phyloP scores from a whole-genome alignment of 192 early-diverging fungal species.

The Dissophora ornata region DNA sequence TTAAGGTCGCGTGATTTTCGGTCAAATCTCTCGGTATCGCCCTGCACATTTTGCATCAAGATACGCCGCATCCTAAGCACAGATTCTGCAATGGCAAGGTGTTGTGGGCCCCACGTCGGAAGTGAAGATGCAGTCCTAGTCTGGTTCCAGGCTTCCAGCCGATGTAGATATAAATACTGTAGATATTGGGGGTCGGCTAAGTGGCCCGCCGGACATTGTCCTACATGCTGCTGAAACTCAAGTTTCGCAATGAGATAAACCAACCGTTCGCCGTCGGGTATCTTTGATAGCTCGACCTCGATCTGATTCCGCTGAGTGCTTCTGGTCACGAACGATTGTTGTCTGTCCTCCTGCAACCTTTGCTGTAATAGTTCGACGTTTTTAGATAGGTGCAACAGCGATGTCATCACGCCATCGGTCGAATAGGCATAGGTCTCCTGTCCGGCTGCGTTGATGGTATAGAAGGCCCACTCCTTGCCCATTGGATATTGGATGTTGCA shows the following conservation, averaged over 20 bases:
- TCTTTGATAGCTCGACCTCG: background rate
- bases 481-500: slow-evolving; percentile 5
- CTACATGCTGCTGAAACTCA: too few species aligned
- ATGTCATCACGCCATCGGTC: background rate
- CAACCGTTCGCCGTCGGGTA: slow-evolving; percentile 4
- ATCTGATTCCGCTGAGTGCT: background rate
- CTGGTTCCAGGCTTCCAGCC: too few species aligned
- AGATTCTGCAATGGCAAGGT: background rate
- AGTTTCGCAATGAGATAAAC: too few species aligned
- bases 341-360: slow-evolving; percentile 1
- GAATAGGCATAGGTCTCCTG: too few species aligned
- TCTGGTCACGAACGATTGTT: background rate
- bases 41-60: background rate
- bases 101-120: background rate
- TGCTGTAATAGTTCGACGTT: slow-evolving; percentile 11
- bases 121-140: too few species aligned
- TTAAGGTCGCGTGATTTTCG: slow-evolving; percentile 9
- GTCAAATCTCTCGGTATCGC: background rate
- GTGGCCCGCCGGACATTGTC: too few species aligned
- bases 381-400: background rate
- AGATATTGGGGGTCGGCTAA: too few species aligned
- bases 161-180: too few species aligned
- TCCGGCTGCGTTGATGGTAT: too few species aligned
- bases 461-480: background rate
- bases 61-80: background rate